These are phyloP conservation scores for Aspergillus niger DNA, from an alignment of 2,329 filamentous ascomycete species.

Conservation along the genomic window DNA sequence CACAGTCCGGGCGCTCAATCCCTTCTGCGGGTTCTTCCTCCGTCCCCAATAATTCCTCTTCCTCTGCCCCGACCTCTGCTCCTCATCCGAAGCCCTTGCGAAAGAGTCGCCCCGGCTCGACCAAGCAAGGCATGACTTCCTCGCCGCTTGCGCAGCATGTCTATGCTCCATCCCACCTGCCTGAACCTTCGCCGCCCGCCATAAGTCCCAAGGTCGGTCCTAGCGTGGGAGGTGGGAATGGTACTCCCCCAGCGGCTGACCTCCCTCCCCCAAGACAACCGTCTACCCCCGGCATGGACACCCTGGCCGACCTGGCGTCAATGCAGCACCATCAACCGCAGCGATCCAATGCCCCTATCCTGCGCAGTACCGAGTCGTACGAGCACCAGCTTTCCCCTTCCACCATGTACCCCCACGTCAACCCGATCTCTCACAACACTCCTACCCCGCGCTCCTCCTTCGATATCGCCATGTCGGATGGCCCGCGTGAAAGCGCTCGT, in stretches of 20 bases:
- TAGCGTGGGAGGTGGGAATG: constrained; percentile 31
- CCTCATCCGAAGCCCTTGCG: constrained; percentile 42
- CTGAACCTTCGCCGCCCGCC: constrained; percentile 42
- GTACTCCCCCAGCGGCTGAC: constrained; percentile 39
- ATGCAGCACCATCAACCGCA: constrained; percentile 51
- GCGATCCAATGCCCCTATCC: constrained; percentile 41
- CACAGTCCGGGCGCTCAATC: constrained; percentile 39
- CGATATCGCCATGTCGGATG: constrained; percentile 49
- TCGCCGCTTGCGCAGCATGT: constrained; percentile 49
- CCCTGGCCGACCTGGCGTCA: constrained; percentile 50
- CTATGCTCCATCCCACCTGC: constrained; percentile 38
- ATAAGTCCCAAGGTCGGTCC: constrained; percentile 34
- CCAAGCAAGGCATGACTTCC: constrained; percentile 39
- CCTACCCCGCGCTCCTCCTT: constrained; percentile 47
- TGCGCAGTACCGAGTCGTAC: constrained; percentile 44
- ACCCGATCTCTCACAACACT: constrained; percentile 39
- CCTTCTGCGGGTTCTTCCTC: constrained; percentile 30
- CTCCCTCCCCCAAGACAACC: constrained; percentile 41
- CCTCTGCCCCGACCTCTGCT: constrained; percentile 20
- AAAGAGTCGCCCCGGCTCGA: constrained; percentile 37
- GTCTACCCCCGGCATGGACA: constrained; percentile 52
- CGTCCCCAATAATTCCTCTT: constrained; percentile 27
- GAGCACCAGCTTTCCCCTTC: constrained; percentile 48
- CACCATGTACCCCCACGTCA: constrained; percentile 43
- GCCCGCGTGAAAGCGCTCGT: constrained; percentile 41